A percentile compares a stretch with the other conserved stretches of the same genome.
Evolutionary conservation across 768 basidiomycete species (phyloP).

Genomic region (Roridomyces roridus): DNA sequence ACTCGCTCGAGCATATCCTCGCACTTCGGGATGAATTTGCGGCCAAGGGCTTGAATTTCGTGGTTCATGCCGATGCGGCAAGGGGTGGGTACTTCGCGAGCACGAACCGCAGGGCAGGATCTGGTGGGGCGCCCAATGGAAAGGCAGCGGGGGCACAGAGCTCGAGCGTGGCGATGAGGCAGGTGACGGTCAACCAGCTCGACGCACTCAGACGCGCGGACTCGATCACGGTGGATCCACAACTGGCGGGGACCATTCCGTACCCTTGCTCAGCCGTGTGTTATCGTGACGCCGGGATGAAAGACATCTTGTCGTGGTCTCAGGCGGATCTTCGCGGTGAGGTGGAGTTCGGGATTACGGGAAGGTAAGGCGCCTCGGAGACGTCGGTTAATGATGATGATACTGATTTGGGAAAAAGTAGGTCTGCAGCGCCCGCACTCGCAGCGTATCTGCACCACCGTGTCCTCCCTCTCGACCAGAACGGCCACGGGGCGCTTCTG

Average conservation of each 20-base stretch:
- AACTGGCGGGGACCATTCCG: slow-evolving; percentile 50
- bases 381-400: too few species aligned
- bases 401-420: too few species aligned
- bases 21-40: slow-evolving; percentile 37
- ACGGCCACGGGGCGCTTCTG: slow-evolving; percentile 45
- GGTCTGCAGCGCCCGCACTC: slow-evolving; percentile 51
- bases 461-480: slow-evolving; percentile 45
- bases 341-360: too few species aligned
- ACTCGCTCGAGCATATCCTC: slow-evolving; percentile 46
- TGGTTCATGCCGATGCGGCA: slow-evolving; percentile 52
- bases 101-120: slow-evolving; percentile 36
- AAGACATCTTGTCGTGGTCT: too few species aligned
- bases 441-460: slow-evolving; percentile 43
- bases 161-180: too few species aligned
- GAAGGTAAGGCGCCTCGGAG: slow-evolving; percentile 48
- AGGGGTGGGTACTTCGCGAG: slow-evolving; percentile 55
- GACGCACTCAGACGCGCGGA: background rate
- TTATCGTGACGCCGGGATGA: slow-evolving; percentile 49
- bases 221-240: slow-evolving; percentile 45
- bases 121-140: too few species aligned
- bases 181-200: background rate
- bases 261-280: slow-evolving; percentile 50
- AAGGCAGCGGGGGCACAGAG: too few species aligned
- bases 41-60: slow-evolving; percentile 42
- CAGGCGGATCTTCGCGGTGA: slow-evolving; percentile 40